A percentile compares a stretch with the other conserved stretches of the same genome.
These are phyloP conservation scores for Ormosia emarginata DNA, from an alignment of 306 rosid species.

Conservation along the genomic window DNA sequence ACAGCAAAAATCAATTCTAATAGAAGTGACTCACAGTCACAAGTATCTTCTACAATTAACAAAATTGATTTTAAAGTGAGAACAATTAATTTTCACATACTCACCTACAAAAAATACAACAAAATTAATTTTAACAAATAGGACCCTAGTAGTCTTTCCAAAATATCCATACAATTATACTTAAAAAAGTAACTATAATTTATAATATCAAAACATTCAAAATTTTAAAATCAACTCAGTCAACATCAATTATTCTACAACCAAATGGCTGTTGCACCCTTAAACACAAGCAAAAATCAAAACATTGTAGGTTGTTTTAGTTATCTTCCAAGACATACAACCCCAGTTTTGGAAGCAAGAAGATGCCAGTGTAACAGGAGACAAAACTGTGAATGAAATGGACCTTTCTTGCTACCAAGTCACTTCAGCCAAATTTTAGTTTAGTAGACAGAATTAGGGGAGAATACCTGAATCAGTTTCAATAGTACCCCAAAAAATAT, in stretches of 20 bases:
- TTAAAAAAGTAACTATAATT: background rate
- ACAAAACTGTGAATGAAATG: background rate
- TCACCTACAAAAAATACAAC: background rate
- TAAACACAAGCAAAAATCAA: background rate
- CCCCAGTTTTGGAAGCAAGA: background rate
- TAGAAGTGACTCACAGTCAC: no score
- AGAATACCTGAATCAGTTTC: background rate
- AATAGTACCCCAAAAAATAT: background rate
- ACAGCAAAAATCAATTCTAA: no score
- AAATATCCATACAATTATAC: background rate
- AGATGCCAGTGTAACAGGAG: background rate
- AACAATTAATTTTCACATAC: background rate
- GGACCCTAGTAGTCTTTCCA: background rate
- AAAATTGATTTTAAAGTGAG: background rate
- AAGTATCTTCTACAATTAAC: background rate
- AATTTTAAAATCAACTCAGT: background rate
- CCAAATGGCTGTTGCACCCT: background rate
- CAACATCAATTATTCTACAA: background rate
- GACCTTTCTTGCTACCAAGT: background rate
- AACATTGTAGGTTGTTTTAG: background rate
- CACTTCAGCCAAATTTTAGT: background rate
- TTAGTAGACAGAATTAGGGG: background rate
- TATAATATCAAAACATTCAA: background rate
- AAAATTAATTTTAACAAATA: background rate
- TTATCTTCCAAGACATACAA: background rate